Evolutionary conservation across 2,329 filamentous ascomycete species (phyloP).

Genomic region (Lasiodiplodia theobromae): DNA sequence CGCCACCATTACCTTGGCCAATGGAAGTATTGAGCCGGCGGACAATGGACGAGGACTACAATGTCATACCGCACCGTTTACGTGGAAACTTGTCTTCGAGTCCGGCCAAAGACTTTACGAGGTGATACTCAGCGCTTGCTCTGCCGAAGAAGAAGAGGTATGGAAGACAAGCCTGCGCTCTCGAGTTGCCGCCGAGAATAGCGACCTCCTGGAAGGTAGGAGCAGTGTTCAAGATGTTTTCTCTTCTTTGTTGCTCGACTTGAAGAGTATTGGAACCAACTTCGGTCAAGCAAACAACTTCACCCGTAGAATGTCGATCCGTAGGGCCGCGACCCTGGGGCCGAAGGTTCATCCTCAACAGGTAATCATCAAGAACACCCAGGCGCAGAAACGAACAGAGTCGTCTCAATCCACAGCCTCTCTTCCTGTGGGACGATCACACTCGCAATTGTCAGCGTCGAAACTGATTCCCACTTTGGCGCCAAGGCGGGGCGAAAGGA

Average conservation of each 20-base stretch:
- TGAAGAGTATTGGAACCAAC: constrained; percentile 76
- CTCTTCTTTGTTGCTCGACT: constrained; percentile 71
- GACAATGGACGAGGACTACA: constrained; percentile 83
- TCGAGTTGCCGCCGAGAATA: constrained; percentile 58
- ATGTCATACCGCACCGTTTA: constrained; percentile 84
- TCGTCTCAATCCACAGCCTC: constrained; percentile 52
- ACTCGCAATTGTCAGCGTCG: constrained; percentile 75
- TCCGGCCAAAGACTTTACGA: constrained; percentile 79
- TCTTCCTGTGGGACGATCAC: constrained; percentile 75
- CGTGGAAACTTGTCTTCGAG: constrained; percentile 92
- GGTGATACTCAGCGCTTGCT: constrained; percentile 86
- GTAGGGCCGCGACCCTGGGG: constrained; percentile 77
- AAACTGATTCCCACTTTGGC: constrained; percentile 72
- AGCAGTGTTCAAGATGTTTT: constrained; percentile 60
- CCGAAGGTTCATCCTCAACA: constrained; percentile 73
- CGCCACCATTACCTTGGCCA: constrained; percentile 73
- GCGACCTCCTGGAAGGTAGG: constrained; percentile 58
- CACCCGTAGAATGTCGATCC: constrained; percentile 76
- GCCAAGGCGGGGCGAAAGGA: constrained; percentile 76
- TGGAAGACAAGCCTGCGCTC: constrained; percentile 76
- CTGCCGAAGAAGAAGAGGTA: constrained; percentile 75
- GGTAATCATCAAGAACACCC: constrained; percentile 87
- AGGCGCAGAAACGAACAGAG: constrained; percentile 66
- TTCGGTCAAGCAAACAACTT: constrained; percentile 74
- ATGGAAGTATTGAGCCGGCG: constrained; percentile 71